Evolutionary conservation across 1,284 basidiomycete species (phyloP).

Genomic region (Exsudoporus floridanus): DNA sequence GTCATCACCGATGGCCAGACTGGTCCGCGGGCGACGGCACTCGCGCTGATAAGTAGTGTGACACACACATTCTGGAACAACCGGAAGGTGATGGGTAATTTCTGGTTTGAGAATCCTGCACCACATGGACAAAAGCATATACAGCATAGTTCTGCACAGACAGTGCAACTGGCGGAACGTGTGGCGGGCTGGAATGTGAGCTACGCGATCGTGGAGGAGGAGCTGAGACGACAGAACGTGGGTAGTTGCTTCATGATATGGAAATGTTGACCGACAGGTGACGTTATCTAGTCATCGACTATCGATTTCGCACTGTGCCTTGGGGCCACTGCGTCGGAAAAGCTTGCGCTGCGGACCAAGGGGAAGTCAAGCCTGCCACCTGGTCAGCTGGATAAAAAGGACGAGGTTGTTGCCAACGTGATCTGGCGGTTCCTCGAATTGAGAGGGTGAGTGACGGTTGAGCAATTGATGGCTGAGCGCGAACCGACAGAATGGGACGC

Average conservation of each 20-base stretch:
- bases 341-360: conserved; percentile 76
- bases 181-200: conserved; percentile 93
- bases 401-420: conserved; percentile 97
- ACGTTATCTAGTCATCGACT: conserved; percentile 73
- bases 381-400: conserved; percentile 88
- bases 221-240: conserved; percentile 93
- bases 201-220: conserved; percentile 86
- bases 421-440: conserved; percentile 98
- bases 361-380: conserved; percentile 45
- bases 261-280: conserved; percentile 11
- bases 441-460: conserved; percentile 63
- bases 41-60: conserved; percentile 81
- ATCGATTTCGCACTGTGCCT: conserved; percentile 96
- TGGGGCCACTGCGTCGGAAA: conserved; percentile 82
- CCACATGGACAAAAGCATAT: conserved; percentile 57
- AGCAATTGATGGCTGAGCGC: background rate
- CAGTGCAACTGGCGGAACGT: conserved; percentile 83
- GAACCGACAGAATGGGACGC: conserved; percentile 13
- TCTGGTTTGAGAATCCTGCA: conserved; percentile 73
- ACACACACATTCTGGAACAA: conserved; percentile 79
- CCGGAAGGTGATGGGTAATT: conserved; percentile 66
- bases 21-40: conserved; percentile 86
- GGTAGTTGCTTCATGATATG: conserved; percentile 37
- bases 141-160: conserved; percentile 74
- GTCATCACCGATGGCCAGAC: conserved; percentile 91